Percentiles rank a stretch among this genome's conserved stretches.
Evolutionary conservation across 2,329 filamentous ascomycete species (phyloP).

Genomic region (Microsporum ferrugineum): DNA sequence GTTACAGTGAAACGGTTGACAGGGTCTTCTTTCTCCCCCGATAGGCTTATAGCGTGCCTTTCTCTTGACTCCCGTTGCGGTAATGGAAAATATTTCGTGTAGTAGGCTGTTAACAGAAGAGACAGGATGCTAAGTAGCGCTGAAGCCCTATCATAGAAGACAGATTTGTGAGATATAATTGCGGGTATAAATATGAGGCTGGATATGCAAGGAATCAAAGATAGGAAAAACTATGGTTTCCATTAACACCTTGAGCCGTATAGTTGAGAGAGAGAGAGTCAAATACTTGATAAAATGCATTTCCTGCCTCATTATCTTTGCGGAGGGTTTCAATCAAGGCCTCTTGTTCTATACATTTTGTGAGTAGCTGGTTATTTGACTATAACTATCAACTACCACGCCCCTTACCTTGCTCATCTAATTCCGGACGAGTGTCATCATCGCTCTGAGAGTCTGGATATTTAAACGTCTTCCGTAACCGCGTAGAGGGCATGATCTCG

Average conservation of each 20-base stretch:
- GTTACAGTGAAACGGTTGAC: slow-evolving; percentile 19
- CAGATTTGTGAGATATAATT: slow-evolving; percentile 9
- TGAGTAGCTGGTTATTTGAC: neutral
- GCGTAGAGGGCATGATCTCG: slow-evolving; percentile 34
- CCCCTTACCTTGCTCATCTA: slow-evolving; percentile 61
- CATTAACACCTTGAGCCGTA: neutral
- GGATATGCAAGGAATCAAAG: slow-evolving; percentile 23
- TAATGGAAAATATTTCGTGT: slow-evolving; percentile 24
- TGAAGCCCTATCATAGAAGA: slow-evolving; percentile 15
- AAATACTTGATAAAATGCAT: slow-evolving; percentile 32
- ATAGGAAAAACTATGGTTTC: slow-evolving; percentile 25
- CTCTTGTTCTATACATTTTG: slow-evolving; percentile 29
- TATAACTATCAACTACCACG: neutral
- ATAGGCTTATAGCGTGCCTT: slow-evolving; percentile 19
- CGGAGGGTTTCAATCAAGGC: slow-evolving; percentile 28
- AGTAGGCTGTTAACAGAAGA: slow-evolving; percentile 28
- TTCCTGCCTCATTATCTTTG: slow-evolving; percentile 28
- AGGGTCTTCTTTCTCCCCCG: slow-evolving; percentile 1
- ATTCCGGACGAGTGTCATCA: slow-evolving; percentile 46
- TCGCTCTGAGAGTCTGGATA: slow-evolving; percentile 55
- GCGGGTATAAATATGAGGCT: slow-evolving; percentile 4
- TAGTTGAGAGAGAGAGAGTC: neutral
- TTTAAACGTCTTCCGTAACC: slow-evolving; percentile 64
- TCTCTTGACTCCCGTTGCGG: slow-evolving; percentile 21
- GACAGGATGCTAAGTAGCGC: slow-evolving; percentile 27